Conservation (phyloP, 345 rosid genomes). For the Conringia planisiliqua region DNA sequence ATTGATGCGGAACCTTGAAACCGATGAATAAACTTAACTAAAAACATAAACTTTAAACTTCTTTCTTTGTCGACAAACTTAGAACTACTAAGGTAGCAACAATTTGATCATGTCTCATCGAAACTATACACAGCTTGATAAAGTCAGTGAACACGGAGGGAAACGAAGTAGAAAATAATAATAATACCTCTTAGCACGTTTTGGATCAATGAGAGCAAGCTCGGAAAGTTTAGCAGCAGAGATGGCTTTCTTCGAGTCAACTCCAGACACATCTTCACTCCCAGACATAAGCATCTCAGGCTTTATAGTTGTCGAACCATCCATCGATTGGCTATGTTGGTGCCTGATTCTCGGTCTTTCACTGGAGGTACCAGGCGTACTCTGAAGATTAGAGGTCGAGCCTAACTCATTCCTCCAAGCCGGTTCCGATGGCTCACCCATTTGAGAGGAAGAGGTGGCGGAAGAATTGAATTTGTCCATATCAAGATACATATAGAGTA, state of each 20-base stretch:
- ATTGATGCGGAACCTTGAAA: neutral
- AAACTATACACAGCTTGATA: neutral
- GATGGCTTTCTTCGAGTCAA: conserved; percentile 79
- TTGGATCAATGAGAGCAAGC: conserved; percentile 97
- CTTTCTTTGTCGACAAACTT: neutral
- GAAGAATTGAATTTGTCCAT: conserved; percentile 86
- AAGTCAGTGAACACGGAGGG: neutral
- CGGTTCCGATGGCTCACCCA: conserved; percentile 47
- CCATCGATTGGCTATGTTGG: conserved; percentile 94
- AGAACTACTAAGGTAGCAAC: neutral
- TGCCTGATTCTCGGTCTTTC: conserved; percentile 90
- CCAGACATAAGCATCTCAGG: conserved; percentile 82
- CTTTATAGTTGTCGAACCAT: conserved; percentile 69
- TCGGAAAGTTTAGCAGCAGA: conserved; percentile 96
- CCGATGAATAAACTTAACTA: neutral
- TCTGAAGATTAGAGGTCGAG: conserved; percentile 30
- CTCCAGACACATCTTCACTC: conserved; percentile 51
- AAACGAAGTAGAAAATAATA: neutral
- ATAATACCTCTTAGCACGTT: conserved; percentile 88
- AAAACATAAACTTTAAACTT: neutral
- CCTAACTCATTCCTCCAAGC: conserved; percentile 18
- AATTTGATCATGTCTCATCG: neutral
- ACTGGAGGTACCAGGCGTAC: conserved; percentile 37
- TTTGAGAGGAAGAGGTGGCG: conserved; percentile 54
- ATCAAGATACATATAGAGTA: conserved; percentile 71